Base-by-base conservation (phyloP, 768 basidiomycete species). In the Hydnum rufescens region DNA sequence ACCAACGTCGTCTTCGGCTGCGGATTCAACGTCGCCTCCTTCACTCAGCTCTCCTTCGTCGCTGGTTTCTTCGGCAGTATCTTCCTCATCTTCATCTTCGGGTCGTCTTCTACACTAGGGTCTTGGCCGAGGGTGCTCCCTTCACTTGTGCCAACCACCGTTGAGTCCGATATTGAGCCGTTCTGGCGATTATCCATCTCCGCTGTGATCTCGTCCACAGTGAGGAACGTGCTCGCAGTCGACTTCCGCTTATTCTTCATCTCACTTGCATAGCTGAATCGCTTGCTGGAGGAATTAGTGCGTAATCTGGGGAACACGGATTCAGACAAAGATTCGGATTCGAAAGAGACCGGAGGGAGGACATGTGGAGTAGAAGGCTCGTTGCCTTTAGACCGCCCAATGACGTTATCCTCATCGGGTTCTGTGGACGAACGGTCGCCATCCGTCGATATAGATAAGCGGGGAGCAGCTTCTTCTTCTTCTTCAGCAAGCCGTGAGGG, bases 141-240 rank as follows among this genome's bases (percentile, higher is more conserved):
- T 13, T 62, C 66, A 18, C 63, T 64, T n/a, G 53, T 59, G 50
- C 67, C 63, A 50, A 73, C 73, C 19, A 39, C 71, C 75, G 28
- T 71, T 68, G 25, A 71, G 61, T 1, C 67, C 68, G 19, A 68
- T 71, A 23, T 67, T 68, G 4, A 66, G 65, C 16, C 59, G 59
- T n/a, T 57, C 57, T 18, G 36, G 44, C 69, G 59, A 53, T 69
- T 70, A 63, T 83, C 93, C 4, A 99, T 84, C 60, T 93, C 84
- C 5, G 88, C 90, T 0, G 95, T 96, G 60, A 99, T 95, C 66
- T 99, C 89, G 61, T 99, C 93, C 23, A 99, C 86, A 0, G 93
- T 99, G 13, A 47, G 8, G 65, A 96, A 73, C 60, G 96, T 67
- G 58, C 85, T 89, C 3, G 86, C 87, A 4, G 88, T 87, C 60